These are phyloP conservation scores for Plectosphaerella sp. DNA, from an alignment of 2,329 filamentous ascomycete genomes.

Conservation along the genomic window DNA sequence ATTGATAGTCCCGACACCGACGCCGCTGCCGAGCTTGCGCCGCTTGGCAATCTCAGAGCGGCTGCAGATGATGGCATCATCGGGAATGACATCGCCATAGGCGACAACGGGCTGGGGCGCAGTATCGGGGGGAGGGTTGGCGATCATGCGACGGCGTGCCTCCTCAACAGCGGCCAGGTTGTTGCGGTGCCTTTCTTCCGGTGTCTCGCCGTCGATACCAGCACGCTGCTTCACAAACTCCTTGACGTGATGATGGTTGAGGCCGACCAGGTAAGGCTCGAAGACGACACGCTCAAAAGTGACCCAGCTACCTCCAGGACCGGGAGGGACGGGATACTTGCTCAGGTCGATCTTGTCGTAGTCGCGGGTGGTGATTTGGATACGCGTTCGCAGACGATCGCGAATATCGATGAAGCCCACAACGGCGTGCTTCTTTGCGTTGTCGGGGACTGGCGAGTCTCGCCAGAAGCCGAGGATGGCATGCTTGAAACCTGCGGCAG, in stretches of 20 bases:
- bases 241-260: slow-evolving; percentile 55
- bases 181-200: slow-evolving; percentile 30
- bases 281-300: slow-evolving; percentile 59
- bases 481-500: slow-evolving; percentile 25
- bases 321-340: slow-evolving; percentile 47
- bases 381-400: slow-evolving; percentile 55
- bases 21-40: slow-evolving; percentile 44
- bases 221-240: slow-evolving; percentile 56
- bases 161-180: slow-evolving; percentile 41
- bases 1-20: slow-evolving; percentile 26
- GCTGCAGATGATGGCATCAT: slow-evolving; percentile 22
- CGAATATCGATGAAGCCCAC: slow-evolving; percentile 60
- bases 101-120: slow-evolving; percentile 40
- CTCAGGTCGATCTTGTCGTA: slow-evolving; percentile 34
- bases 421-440: slow-evolving; percentile 50
- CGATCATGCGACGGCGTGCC: slow-evolving; percentile 38
- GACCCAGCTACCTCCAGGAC: slow-evolving; percentile 60
- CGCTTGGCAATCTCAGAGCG: slow-evolving; percentile 32
- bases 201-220: slow-evolving; percentile 28
- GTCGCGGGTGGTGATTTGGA: slow-evolving; percentile 43
- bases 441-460: slow-evolving; percentile 46
- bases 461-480: slow-evolving; percentile 54
- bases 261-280: slow-evolving; percentile 47
- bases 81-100: slow-evolving; percentile 45
- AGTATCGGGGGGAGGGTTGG: slow-evolving; percentile 38